Conservation (phyloP, 1,284 basidiomycete species). For the Melanopsichium pennsylvanicum region DNA sequence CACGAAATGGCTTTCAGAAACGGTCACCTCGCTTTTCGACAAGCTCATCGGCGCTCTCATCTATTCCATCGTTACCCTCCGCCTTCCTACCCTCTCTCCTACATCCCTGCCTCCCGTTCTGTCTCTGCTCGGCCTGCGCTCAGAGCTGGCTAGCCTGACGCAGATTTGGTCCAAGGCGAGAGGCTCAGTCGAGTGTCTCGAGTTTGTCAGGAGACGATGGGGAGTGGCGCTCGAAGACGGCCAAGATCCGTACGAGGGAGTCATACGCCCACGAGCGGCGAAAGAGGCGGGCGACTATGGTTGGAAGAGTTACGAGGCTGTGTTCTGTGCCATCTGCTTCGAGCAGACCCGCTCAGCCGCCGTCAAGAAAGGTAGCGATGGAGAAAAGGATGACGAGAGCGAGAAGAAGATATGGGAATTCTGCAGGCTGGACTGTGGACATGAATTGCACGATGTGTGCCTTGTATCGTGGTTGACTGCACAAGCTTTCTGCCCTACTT, state of each 20-base stretch:
- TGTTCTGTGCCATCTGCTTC: slow-evolving; percentile 52
- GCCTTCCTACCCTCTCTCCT: slow-evolving; percentile 48
- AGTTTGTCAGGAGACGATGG: slow-evolving; percentile 50
- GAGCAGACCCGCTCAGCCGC: slow-evolving; percentile 24
- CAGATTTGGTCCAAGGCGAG: slow-evolving; percentile 42
- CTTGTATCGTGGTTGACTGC: slow-evolving; percentile 46
- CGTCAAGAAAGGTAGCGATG: neutral
- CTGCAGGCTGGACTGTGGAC: slow-evolving; percentile 48
- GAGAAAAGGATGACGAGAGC: neutral
- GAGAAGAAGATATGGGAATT: slow-evolving; percentile 10
- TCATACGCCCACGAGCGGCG: slow-evolving; percentile 20
- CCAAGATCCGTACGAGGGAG: slow-evolving; percentile 22
- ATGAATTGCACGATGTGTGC: slow-evolving; percentile 52
- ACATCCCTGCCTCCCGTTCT: slow-evolving; percentile 48
- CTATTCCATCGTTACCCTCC: slow-evolving; percentile 43
- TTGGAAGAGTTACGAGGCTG: slow-evolving; percentile 44
- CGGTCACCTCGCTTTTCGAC: slow-evolving; percentile 38
- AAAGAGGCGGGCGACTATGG: slow-evolving; percentile 28
- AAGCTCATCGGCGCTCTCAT: slow-evolving; percentile 37
- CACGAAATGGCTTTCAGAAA: slow-evolving; percentile 47
- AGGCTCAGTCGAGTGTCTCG: slow-evolving; percentile 47
- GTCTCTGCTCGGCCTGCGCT: slow-evolving; percentile 42
- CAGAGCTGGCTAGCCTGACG: slow-evolving; percentile 36
- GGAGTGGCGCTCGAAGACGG: slow-evolving; percentile 23
- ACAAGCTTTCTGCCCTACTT: slow-evolving; percentile 53